A percentile compares a stretch with the other conserved stretches of the same genome.
These are phyloP conservation scores for Pythium coloratum DNA, from an alignment of 352 stramenopile species.

Conservation along the genomic window DNA sequence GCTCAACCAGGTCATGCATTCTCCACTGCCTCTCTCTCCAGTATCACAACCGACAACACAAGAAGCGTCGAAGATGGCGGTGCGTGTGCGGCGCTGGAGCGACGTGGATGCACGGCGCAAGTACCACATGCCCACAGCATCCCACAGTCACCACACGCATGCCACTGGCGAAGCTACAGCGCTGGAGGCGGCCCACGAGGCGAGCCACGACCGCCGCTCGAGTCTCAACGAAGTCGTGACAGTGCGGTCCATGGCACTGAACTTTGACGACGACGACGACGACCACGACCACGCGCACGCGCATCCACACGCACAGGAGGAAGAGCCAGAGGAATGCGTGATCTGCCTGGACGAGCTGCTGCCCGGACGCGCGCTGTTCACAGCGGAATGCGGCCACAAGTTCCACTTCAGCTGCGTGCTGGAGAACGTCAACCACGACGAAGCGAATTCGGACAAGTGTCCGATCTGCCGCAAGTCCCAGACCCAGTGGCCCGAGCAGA, in stretches of 20 bases:
- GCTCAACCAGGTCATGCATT: not conserved
- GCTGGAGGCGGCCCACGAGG: not conserved
- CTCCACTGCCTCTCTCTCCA: not conserved
- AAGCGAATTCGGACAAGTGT: slow-evolving; percentile 87
- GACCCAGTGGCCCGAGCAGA: slow-evolving; percentile 85
- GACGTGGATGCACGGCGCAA: slow-evolving; percentile 54
- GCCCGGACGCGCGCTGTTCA: slow-evolving; percentile 72
- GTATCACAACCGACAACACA: not conserved
- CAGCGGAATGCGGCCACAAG: slow-evolving; percentile 81
- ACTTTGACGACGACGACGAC: slow-evolving; percentile 10
- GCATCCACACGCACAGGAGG: slow-evolving; percentile 11
- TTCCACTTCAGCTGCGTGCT: slow-evolving; percentile 87
- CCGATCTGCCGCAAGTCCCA: slow-evolving; percentile 86
- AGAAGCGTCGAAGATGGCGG: slow-evolving; percentile 13
- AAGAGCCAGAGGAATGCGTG: slow-evolving; percentile 61
- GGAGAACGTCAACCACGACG: slow-evolving; percentile 90
- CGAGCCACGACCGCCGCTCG: slow-evolving; percentile 22
- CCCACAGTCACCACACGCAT: not conserved
- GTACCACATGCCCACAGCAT: slow-evolving; percentile 7
- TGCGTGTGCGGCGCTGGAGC: slow-evolving; percentile 70
- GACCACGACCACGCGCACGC: slow-evolving; percentile 9
- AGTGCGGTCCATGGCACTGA: slow-evolving; percentile 25
- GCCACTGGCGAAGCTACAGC: slow-evolving; percentile 1
- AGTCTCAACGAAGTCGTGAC: slow-evolving; percentile 27
- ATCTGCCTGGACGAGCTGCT: slow-evolving; percentile 83